phyloP scores from a whole-genome alignment of 371 early-diverging fungal genomes.

The Thermomucor indicae-seudaticae region DNA sequence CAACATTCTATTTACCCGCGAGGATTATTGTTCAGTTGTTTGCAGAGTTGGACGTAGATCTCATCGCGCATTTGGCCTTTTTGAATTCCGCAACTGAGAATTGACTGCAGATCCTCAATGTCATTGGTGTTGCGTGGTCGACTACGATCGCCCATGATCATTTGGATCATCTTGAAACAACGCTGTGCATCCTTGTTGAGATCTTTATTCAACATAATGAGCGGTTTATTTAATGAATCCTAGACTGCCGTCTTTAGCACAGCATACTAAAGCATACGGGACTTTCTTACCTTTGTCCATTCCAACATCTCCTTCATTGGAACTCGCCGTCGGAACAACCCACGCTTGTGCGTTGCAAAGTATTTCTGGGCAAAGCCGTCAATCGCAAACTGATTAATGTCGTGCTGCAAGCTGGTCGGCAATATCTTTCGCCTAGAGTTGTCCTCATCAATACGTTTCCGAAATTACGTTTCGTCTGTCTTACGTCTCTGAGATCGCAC shows the following conservation, averaged over 20 bases:
- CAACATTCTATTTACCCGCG: conserved; percentile 39
- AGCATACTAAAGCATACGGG: not conserved
- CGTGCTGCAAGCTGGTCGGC: conserved; percentile 62
- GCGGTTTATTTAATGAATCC: conserved; percentile 74
- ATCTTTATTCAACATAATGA: conserved; percentile 76
- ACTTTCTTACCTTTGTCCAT: conserved; percentile 62
- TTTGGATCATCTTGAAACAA: conserved; percentile 81
- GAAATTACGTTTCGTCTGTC: not conserved
- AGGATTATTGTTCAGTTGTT: conserved; percentile 85
- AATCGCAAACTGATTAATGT: conserved; percentile 81
- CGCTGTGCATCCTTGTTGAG: conserved; percentile 81
- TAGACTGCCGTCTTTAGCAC: conserved; percentile 8
- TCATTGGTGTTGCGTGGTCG: conserved; percentile 24
- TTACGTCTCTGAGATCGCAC: conserved; percentile 4
- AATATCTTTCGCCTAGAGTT: conserved; percentile 13
- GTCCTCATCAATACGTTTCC: too few species aligned
- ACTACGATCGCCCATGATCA: conserved; percentile 77
- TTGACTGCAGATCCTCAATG: conserved; percentile 65
- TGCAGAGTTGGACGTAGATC: conserved; percentile 91
- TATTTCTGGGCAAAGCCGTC: conserved; percentile 91
- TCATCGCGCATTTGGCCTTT: conserved; percentile 85
- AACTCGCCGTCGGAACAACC: conserved; percentile 77
- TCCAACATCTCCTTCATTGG: conserved; percentile 85
- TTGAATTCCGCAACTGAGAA: conserved; percentile 76
- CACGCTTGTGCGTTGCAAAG: conserved; percentile 87